Percentiles rank a stretch among this genome's conserved stretches.
These are phyloP conservation scores for Garcia nutans DNA, from an alignment of 345 rosid species.

Conservation along the genomic window DNA sequence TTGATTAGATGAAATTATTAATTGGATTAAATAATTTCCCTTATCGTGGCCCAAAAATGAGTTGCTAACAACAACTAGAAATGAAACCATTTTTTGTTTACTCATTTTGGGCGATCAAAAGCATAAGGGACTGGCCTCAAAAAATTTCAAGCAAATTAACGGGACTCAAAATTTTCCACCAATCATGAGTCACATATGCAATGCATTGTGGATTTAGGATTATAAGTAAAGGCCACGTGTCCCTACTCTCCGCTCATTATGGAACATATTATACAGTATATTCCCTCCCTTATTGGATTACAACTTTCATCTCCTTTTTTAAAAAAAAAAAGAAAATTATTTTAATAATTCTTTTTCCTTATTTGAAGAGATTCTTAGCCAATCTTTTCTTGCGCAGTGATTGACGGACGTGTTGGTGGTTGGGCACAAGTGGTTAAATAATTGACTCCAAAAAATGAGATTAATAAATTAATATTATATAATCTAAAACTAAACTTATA, in stretches of 20 bases:
- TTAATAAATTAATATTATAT: too few relatives aligned
- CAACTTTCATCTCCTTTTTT: constrained; percentile 5
- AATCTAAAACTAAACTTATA: too few relatives aligned
- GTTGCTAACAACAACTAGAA: too few relatives aligned
- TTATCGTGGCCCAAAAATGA: too few relatives aligned
- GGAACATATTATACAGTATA: background rate
- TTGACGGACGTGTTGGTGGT: constrained; percentile 17
- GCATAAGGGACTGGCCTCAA: too few relatives aligned
- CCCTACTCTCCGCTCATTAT: constrained; percentile 10
- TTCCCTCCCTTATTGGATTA: constrained; percentile 16
- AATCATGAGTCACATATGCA: constrained; percentile 12
- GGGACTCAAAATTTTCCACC: background rate
- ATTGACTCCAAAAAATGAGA: too few relatives aligned
- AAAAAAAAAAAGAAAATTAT: background rate
- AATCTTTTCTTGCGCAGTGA: constrained; percentile 32
- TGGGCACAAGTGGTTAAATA: too few relatives aligned
- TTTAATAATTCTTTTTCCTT: background rate
- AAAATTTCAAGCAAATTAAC: too few relatives aligned
- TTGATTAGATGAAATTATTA: too few relatives aligned
- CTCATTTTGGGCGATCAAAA: too few relatives aligned
- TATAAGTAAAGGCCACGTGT: background rate
- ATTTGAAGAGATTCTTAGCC: background rate
- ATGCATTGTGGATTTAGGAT: background rate
- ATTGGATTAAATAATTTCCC: too few relatives aligned
- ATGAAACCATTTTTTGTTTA: too few relatives aligned